phyloP scores from a whole-genome alignment of 306 rosid species.

The Gillenia trifoliata region DNA sequence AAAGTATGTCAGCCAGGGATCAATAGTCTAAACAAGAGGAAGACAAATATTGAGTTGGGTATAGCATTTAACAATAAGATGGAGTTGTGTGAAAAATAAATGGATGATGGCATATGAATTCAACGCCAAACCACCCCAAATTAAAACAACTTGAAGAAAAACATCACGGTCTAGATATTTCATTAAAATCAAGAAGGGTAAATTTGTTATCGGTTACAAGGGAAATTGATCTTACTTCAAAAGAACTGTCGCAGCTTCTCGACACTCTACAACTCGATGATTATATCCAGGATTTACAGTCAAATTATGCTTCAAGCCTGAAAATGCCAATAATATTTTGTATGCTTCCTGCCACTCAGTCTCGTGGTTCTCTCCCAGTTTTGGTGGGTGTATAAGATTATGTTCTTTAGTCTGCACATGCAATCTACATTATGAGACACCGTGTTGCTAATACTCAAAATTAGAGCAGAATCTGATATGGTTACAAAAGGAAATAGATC shows the following conservation, averaged over 20 bases:
- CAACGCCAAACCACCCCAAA: background rate
- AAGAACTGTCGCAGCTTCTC: slow-evolving; percentile 75
- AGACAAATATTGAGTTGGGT: background rate
- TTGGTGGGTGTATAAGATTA: slow-evolving; percentile 50
- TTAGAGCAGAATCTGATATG: slow-evolving; percentile 10
- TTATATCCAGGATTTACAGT: slow-evolving; percentile 81
- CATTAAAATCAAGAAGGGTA: slow-evolving; percentile 1
- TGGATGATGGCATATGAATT: background rate
- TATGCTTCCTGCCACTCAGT: slow-evolving; percentile 37
- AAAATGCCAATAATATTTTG: slow-evolving; percentile 81
- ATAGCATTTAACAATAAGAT: background rate
- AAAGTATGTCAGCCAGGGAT: slow-evolving; percentile 10
- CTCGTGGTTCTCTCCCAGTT: slow-evolving; percentile 28
- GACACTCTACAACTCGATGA: slow-evolving; percentile 82
- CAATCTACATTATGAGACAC: slow-evolving; percentile 27
- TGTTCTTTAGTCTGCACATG: slow-evolving; percentile 71
- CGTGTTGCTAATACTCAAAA: slow-evolving; percentile 10
- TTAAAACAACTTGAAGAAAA: background rate
- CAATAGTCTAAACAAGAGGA: background rate
- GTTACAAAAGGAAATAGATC: background rate
- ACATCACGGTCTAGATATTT: background rate
- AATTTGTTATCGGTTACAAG: background rate
- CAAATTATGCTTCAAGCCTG: slow-evolving; percentile 88
- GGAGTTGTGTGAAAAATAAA: background rate
- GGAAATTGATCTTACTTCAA: slow-evolving; percentile 44